Evolutionary conservation across 2,329 filamentous ascomycete species (phyloP).

Genomic region (Teratosphaeria pseudoeucalypti): DNA sequence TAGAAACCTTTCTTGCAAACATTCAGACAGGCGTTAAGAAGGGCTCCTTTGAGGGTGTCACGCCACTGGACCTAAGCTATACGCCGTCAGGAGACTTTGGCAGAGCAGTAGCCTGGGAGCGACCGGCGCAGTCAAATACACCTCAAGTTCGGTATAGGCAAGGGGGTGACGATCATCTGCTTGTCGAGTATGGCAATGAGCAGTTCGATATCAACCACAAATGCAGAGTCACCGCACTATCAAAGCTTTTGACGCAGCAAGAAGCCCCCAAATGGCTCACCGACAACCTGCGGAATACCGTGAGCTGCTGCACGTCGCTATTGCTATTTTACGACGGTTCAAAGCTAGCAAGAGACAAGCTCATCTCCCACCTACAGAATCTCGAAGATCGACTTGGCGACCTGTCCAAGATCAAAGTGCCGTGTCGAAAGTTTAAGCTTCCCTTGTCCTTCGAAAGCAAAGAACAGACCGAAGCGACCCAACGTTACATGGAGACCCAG

Average conservation of each 20-base stretch:
- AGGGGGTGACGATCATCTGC: conserved; percentile 39
- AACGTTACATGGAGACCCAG: conserved; percentile 53
- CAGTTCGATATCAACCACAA: conserved; percentile 47
- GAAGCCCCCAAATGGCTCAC: conserved; percentile 30
- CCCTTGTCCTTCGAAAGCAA: conserved; percentile 35
- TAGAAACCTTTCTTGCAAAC: conserved; percentile 36
- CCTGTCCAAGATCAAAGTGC: conserved; percentile 31
- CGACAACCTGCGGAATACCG: conserved; percentile 38
- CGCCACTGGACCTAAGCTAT: conserved; percentile 20
- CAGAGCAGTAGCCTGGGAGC: conserved; percentile 23
- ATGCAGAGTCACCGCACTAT: conserved; percentile 45
- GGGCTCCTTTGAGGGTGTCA: conserved; percentile 22
- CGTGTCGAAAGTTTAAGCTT: conserved; percentile 33
- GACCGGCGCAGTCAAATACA: conserved; percentile 13
- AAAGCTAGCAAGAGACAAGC: conserved; percentile 25
- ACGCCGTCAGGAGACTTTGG: conserved; percentile 15
- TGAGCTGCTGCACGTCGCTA: conserved; percentile 41
- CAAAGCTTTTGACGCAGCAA: conserved; percentile 35
- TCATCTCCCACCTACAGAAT: conserved; percentile 29
- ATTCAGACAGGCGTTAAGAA: conserved; percentile 33
- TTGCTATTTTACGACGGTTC: conserved; percentile 32
- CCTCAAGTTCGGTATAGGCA: conserved; percentile 27
- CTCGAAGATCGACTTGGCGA: conserved; percentile 35
- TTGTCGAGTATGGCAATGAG: conserved; percentile 49
- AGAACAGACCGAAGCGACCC: conserved; percentile 41